Evolutionary conservation across 176 grass and related monocot species (phyloP).

Genomic region (Hordeum vulgare): MorexV3_pseudomolecules_assembly NC_058524.1:374171384-374171883

Average conservation of each 20-base stretch:
- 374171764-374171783: background rate
- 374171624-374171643: background rate
- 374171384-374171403: background rate
- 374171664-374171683: background rate
- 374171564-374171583: background rate
- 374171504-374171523: background rate
- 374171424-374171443: background rate
- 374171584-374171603: background rate
- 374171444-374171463: background rate
- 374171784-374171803: background rate
- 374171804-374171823: background rate
- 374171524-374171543: background rate
- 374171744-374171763: background rate
- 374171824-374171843: background rate
- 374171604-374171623: background rate
- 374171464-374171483: background rate
- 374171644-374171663: background rate
- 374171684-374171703: conserved; percentile 20
- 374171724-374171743: conserved; percentile 6
- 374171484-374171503: background rate
- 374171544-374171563: background rate
- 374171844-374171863: conserved; percentile 9
- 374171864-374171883: background rate
- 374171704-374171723: conserved; percentile 1
- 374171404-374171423: background rate